phyloP scores from a whole-genome alignment of 148 eudicot genomes.

The Arctostaphylos glauca region DNA sequence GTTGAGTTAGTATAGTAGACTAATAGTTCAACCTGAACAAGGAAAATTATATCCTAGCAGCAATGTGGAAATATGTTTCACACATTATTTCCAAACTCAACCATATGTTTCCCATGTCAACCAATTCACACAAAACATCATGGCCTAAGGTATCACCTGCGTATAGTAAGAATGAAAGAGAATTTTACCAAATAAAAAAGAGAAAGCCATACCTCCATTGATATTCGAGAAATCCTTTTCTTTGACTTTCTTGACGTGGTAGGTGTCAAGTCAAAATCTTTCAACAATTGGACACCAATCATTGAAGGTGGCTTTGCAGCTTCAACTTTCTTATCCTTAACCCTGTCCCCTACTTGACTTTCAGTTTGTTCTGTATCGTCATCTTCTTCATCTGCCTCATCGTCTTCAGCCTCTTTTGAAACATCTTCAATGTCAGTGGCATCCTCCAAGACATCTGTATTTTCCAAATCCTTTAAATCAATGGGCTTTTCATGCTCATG shows the following conservation, averaged over 20 bases:
- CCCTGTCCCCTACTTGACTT: constrained; percentile 60
- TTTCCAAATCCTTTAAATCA: constrained; percentile 38
- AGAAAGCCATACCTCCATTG: constrained; percentile 47
- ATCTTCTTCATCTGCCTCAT: constrained; percentile 80
- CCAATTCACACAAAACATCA: background rate
- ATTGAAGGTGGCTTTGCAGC: constrained; percentile 81
- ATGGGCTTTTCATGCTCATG: constrained; percentile 33
- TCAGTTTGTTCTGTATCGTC: constrained; percentile 77
- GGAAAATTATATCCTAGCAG: background rate
- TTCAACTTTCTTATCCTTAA: constrained; percentile 76
- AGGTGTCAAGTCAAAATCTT: constrained; percentile 58
- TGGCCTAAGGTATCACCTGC: background rate
- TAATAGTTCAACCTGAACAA: background rate
- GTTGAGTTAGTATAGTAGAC: background rate
- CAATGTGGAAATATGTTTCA: background rate
- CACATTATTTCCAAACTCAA: background rate
- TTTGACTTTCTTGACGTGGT: constrained; percentile 53
- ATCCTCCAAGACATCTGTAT: constrained; percentile 55
- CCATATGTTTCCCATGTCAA: background rate
- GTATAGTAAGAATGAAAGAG: background rate
- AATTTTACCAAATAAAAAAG: background rate
- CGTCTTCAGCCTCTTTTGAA: constrained; percentile 67
- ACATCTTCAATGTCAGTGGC: constrained; percentile 57
- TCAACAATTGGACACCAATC: constrained; percentile 89
- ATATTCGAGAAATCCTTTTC: constrained; percentile 47